Evolutionary conservation across 1,139 yeast species (phyloP), one percentile per base, ranked within the genome.

Genomic region (Pichia cactophila): DNA sequence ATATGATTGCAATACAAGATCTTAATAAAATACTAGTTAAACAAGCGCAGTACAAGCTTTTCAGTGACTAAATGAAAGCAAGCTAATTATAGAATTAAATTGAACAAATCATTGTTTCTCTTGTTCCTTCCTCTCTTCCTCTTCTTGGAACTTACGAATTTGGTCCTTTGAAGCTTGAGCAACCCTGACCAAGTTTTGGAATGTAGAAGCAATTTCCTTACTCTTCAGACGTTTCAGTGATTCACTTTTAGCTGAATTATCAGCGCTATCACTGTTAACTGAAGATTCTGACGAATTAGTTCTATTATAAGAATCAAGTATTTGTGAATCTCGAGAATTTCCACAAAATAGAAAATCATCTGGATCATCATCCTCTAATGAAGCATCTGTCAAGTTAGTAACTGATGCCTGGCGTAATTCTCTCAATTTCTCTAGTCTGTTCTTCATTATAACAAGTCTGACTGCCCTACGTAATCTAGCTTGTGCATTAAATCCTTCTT

Each of bases 381-480:
- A 50, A n/a, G 52, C 12, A 16, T 43, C 54, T 3, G 44, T 2
- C 16, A 46, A 41, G 12, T 38, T 36, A 10, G 51, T 40, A 26
- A 26, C 45, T 5, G 52, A 43, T n/a, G 51, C 51, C 42, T 55
- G 59, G 50, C 64, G 60, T 48, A 62, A 46, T 47, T 58, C 54
- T 44, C 63, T 58, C 46, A 64, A 54, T 45, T 57, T 59, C 44
- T 56, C 55, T 41, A 64, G 53, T 42, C 58, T 61, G 48, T 64
- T 64, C 47, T 59, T 58, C 52, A 64, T 63, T 14, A 63, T 59
- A 41, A 64, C 61, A 45, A 59, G 46, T 45, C 64, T 55, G 57
- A 88, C 84, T 37, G 95, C 97, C 61, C 86, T 88, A 63, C 82
- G 80, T 70, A 92, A 83, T 66, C 86, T 89, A 64, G 79, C 77